phyloP scores from a whole-genome alignment of 805 yeast species.

The Kuraishia ogatae region DNA sequence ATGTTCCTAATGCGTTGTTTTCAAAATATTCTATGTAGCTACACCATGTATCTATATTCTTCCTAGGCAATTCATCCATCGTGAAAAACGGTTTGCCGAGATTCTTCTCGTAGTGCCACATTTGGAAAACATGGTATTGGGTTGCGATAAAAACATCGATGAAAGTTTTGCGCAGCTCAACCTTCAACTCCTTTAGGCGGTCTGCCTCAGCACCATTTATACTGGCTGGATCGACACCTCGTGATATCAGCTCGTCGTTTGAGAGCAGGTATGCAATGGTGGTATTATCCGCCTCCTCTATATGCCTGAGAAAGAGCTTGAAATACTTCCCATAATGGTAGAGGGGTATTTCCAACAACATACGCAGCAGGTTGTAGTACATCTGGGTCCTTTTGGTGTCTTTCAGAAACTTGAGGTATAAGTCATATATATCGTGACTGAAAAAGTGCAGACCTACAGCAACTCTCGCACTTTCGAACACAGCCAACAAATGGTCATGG shows the following conservation, averaged over 20 bases:
- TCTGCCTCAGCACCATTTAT: conserved; percentile 6
- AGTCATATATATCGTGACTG: conserved; percentile 40
- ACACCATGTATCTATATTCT: conserved; percentile 51
- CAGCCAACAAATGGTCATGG: conserved; percentile 21
- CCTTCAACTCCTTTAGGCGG: conserved; percentile 19
- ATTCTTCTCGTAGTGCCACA: conserved; percentile 39
- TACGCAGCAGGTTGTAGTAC: conserved; percentile 34
- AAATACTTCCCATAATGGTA: conserved; percentile 44
- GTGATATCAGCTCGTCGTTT: conserved; percentile 11
- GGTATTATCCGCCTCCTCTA: conserved; percentile 23
- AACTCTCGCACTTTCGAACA: conserved; percentile 38
- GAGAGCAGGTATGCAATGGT: conserved; percentile 17
- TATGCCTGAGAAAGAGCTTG: conserved; percentile 24
- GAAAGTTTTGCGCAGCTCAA: conserved; percentile 35
- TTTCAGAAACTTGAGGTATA: conserved; percentile 35
- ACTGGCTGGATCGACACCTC: conserved; percentile 9
- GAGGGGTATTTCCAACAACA: conserved; percentile 45
- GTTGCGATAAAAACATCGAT: conserved; percentile 47
- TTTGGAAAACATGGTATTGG: conserved; percentile 41
- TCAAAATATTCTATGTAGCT: conserved; percentile 50
- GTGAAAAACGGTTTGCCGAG: conserved; percentile 29
- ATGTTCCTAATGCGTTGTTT: conserved; percentile 5
- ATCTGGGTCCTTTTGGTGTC: conserved; percentile 18
- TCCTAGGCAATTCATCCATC: conserved; percentile 21
- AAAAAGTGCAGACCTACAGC: conserved; percentile 46